phyloP scores from a whole-genome alignment of 345 rosid genomes.

The Melaleuca alternifolia region DNA sequence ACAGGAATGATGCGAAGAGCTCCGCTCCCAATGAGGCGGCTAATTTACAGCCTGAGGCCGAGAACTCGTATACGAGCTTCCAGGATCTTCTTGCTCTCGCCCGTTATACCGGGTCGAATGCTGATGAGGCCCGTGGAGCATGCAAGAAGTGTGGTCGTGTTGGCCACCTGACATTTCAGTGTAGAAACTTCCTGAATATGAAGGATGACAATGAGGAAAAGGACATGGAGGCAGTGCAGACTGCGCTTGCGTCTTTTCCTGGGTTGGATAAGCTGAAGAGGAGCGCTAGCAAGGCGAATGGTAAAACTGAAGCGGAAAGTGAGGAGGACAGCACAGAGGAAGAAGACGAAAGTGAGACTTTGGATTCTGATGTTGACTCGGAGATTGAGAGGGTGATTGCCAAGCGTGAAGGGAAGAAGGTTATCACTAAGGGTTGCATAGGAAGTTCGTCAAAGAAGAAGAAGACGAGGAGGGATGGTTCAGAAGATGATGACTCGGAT shows the following conservation, averaged over 20 bases:
- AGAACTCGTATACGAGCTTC: conserved; percentile 72
- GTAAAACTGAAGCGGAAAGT: conserved; percentile 24
- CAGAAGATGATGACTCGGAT: conserved; percentile 39
- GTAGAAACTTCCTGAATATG: conserved; percentile 74
- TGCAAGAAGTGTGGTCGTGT: conserved; percentile 94
- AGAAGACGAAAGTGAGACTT: conserved; percentile 71
- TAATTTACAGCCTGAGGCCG: conserved; percentile 44
- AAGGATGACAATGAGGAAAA: conserved; percentile 67
- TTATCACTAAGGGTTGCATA: conserved; percentile 1
- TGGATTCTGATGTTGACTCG: conserved; percentile 74
- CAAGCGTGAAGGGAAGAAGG: conserved; percentile 61
- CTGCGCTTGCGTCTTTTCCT: conserved; percentile 35
- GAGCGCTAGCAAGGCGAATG: conserved; percentile 21
- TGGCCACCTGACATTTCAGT: conserved; percentile 84
- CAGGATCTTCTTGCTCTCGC: conserved; percentile 87
- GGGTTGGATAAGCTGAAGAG: conserved; percentile 72
- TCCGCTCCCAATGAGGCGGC: conserved; percentile 26
- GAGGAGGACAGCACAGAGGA: conserved; percentile 47
- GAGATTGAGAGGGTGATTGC: conserved; percentile 93
- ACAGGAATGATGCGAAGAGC: conserved; percentile 61
- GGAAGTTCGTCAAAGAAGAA: conserved; percentile 27
- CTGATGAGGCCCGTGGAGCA: conserved; percentile 83
- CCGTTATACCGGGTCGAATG: conserved; percentile 59
- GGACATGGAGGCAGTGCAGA: conserved; percentile 47
- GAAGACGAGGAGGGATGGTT: conserved; percentile 17